A percentile compares a stretch with the other conserved stretches of the same genome.
phyloP scores from a whole-genome alignment of 129 eudicot species.

The Sambucus nigra region DNA sequence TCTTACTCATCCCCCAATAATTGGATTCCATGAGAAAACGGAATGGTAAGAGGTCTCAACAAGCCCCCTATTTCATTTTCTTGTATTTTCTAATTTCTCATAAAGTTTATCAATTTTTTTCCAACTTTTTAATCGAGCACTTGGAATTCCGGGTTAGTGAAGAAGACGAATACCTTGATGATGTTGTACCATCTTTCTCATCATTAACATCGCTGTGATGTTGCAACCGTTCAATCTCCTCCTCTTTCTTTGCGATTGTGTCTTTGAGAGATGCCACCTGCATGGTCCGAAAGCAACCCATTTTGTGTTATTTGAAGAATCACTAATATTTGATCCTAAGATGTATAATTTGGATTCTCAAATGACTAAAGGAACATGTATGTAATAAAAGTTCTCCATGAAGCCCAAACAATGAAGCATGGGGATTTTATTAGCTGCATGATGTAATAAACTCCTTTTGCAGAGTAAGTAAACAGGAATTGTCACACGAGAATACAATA shows the following conservation, averaged over 20 bases:
- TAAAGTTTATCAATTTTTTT: too few species aligned
- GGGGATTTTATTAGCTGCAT: too few species aligned
- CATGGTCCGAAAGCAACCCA: background rate
- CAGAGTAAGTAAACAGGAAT: too few species aligned
- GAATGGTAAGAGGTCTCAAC: too few species aligned
- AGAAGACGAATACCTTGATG: constrained; percentile 37
- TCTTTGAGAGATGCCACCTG: constrained; percentile 72
- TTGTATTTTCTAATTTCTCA: too few species aligned
- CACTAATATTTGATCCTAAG: background rate
- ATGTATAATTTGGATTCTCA: too few species aligned
- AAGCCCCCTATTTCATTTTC: too few species aligned
- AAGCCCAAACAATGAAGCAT: background rate
- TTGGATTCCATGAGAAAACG: too few species aligned
- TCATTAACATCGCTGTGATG: constrained; percentile 9
- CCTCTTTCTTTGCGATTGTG: constrained; percentile 63
- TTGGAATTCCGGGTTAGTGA: constrained; percentile 22
- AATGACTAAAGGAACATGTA: background rate
- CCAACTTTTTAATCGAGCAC: too few species aligned
- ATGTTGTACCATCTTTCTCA: constrained; percentile 26
- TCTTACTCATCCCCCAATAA: too few species aligned
- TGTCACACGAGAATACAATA: too few species aligned
- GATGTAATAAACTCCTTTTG: too few species aligned
- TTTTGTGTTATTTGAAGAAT: background rate
- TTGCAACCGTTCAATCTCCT: constrained; percentile 68
- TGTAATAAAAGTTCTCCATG: background rate